Evolutionary conservation across 345 rosid genomes (phyloP).

Genomic region (Bruguiera parviflora): DNA sequence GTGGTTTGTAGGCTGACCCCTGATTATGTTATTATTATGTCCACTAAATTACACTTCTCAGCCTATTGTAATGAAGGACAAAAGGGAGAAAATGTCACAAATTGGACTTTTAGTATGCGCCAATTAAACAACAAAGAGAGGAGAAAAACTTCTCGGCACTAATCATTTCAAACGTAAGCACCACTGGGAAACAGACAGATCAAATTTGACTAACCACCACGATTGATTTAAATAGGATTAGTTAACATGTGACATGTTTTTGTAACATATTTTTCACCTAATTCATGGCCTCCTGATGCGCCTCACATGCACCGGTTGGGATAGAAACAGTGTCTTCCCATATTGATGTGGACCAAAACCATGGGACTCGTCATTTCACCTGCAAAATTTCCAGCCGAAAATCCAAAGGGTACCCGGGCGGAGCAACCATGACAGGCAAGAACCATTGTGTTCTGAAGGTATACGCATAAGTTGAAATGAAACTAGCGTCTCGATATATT

Average conservation of each 20-base stretch:
- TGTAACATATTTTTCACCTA: slow-evolving; percentile 14
- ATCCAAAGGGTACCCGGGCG: background rate
- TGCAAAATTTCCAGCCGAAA: slow-evolving; percentile 1
- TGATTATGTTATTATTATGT: too few species aligned
- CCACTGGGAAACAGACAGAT: slow-evolving; percentile 20
- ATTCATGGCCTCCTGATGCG: slow-evolving; percentile 13
- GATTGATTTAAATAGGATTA: slow-evolving; percentile 16
- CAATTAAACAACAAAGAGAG: background rate
- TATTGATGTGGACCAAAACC: slow-evolving; percentile 11
- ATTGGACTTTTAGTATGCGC: background rate
- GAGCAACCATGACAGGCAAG: background rate
- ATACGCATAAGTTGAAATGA: background rate
- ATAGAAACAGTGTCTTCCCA: background rate
- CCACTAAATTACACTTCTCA: too few species aligned
- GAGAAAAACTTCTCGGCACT: background rate
- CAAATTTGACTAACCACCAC: slow-evolving; percentile 16
- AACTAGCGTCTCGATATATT: background rate
- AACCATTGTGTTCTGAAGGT: background rate
- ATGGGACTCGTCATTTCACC: slow-evolving; percentile 9
- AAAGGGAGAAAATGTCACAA: too few species aligned
- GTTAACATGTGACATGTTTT: slow-evolving; percentile 20
- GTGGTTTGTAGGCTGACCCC: too few species aligned
- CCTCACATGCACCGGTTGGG: slow-evolving; percentile 23
- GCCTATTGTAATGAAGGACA: too few species aligned
- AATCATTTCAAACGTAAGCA: background rate